A percentile compares a stretch with the other conserved stretches of the same genome.
phyloP scores from a whole-genome alignment of 345 rosid genomes.

The Rhodamnia argentea region DNA sequence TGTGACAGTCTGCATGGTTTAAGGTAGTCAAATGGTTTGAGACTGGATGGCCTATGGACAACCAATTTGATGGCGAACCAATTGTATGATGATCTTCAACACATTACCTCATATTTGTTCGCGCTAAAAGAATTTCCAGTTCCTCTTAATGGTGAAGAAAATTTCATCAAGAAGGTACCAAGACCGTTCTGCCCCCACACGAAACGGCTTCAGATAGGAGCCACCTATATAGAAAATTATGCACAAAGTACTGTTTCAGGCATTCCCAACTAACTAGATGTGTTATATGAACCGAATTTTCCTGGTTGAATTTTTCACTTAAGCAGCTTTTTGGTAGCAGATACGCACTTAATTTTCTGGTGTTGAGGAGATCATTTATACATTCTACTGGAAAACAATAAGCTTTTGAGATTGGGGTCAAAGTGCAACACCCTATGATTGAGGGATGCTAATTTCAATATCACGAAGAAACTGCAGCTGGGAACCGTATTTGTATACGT shows the following conservation, averaged over 20 bases:
- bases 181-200: neutral
- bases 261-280: neutral
- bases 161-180: neutral
- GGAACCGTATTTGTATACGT: neutral
- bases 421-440: neutral
- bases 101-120: neutral
- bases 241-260: neutral
- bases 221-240: neutral
- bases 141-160: neutral
- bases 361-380: neutral
- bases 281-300: neutral
- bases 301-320: neutral
- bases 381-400: neutral
- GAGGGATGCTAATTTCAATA: neutral
- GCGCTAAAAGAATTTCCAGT: neutral
- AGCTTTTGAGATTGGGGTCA: neutral
- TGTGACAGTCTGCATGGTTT: neutral
- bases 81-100: neutral
- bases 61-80: neutral
- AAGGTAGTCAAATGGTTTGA: neutral
- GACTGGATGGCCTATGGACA: neutral
- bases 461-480: neutral
- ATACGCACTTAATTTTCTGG: neutral
- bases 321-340: neutral
- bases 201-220: neutral